Evolutionary conservation across 1,284 basidiomycete genomes (phyloP), one percentile per base, ranked within the genome.

Genomic region (Apiotrichum akiyoshidainum): DNA sequence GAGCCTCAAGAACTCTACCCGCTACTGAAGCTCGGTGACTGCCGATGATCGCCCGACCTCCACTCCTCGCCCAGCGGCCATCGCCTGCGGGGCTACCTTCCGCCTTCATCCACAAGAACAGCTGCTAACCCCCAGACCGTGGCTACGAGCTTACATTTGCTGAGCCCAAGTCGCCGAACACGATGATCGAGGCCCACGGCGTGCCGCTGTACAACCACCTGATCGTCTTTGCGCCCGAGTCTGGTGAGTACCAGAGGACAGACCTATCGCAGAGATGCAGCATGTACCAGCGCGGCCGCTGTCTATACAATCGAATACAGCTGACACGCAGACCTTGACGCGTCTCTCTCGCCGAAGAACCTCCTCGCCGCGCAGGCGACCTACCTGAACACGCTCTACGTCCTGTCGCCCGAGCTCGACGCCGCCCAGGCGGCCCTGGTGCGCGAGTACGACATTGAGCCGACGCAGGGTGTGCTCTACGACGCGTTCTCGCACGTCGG

Each of bases 91-190:
- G 4, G 26, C 7, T 31, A 31, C 26, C 26, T 7, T 7, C 26
- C 26, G 7, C 26, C 26, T 7, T 7, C 26, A 31, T 31, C 26
- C 26, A 31, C 26, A 31, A 7, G 26, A 31, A 7, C 26, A 31
- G 3, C 26, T 31, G 26, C 26, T 31, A 31, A 31, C 26, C 7
- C 31, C 40, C 68, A 91, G 88, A 84, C 54, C 82, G 85, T 63
- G 90, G 90, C 12, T 92, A 87, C 75, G 81, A 90, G 55, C 80
- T 96, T 51, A 91, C 88, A 0, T 92, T 92, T 81, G 86, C 90
- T 54, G 80, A 83, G 14, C 88, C 92, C 13, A 88, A 87, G 72
- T 87, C 86, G 51, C 82, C 84, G 47, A 78, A 79, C 47, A 87
- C 89, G 12, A 75, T 82, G 21, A 78, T 94, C 51, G 80, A 86